Conservation (phyloP, 2,329 filamentous ascomycete genomes). For the Curvularia verruculosa region DNA sequence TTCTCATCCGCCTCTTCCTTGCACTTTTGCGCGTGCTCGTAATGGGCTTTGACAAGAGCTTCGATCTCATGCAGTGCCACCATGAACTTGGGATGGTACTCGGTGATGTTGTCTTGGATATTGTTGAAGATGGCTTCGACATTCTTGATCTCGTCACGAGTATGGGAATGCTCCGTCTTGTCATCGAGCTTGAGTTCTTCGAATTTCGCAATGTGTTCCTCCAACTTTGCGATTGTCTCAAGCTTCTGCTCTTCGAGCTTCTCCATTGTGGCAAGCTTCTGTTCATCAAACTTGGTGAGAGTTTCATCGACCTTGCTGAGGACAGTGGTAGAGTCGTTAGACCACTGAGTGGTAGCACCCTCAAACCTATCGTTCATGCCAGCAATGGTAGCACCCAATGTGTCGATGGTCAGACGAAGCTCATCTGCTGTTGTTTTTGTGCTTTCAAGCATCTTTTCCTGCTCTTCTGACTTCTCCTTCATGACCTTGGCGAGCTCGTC, state of each 20-base stretch:
- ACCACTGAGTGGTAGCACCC: slow-evolving; percentile 84
- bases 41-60: slow-evolving; percentile 81
- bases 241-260: slow-evolving; percentile 58
- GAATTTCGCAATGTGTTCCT: slow-evolving; percentile 71
- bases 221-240: slow-evolving; percentile 74
- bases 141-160: slow-evolving; percentile 79
- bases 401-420: slow-evolving; percentile 83
- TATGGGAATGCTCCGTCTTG: slow-evolving; percentile 81
- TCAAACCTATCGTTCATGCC: slow-evolving; percentile 66
- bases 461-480: slow-evolving; percentile 74
- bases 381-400: slow-evolving; percentile 70
- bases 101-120: slow-evolving; percentile 77
- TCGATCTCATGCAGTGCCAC: slow-evolving; percentile 87
- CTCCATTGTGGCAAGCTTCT: slow-evolving; percentile 76
- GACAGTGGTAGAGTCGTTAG: slow-evolving; percentile 84
- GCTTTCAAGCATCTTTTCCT: slow-evolving; percentile 73
- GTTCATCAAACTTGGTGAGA: slow-evolving; percentile 74
- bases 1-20: slow-evolving; percentile 54
- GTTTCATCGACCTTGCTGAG: slow-evolving; percentile 83
- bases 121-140: slow-evolving; percentile 74
- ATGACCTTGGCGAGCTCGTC: slow-evolving; percentile 75
- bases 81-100: slow-evolving; percentile 87
- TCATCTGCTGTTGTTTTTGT: slow-evolving; percentile 87
- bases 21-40: slow-evolving; percentile 77
- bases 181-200: slow-evolving; percentile 78